Base-by-base conservation (phyloP, 495 filamentous ascomycete species). In the Penicillium nucicola region DNA sequence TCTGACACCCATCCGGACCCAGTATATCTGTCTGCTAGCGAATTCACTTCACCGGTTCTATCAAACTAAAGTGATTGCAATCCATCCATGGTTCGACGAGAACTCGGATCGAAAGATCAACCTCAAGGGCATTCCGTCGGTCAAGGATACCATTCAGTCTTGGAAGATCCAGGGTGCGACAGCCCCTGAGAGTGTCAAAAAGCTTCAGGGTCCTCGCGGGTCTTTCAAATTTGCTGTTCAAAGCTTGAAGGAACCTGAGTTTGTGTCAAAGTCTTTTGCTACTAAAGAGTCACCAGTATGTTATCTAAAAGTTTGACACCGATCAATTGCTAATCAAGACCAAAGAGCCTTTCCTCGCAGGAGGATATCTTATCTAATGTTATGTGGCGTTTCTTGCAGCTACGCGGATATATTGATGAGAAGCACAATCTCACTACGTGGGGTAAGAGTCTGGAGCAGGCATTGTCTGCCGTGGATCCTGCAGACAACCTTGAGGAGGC, bases 81-180 rank as follows among this genome's bases (percentile, higher is more conserved):
- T 92, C 48, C 82, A 78, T 45, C 86, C 87, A 32, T 99, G 92
- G 93, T 97, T 90, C 63, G 87, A 91, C 52, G 79, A 85, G 40
- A 83, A 76, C 20, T 80, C 79, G 36, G 78, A 81, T 14, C 76
- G 71, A 23, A 84, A 77, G 9, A 77, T 93, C 46, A 85, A 83
- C 53, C 83, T 87, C 50, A 85, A 84, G 46, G 74, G 78, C 22
- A 61, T 82, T 34, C 76, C 82, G 13, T 79, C 81, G 28, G 77
- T 84, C n/a, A 78, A 79, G 45, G 73, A 77, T 7, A 67, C 80
- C 37, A 78, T 83, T n/a, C 78, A 78, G 22, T 80, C 74, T 23
- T 98, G 92, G 92, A 87, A 83, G 56, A 78, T 95, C 7, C 79
- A 69, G 13, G 69, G 81, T 35, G 74, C 77, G 34, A 55, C 76